Percentiles rank a stretch among this genome's conserved stretches.
phyloP scores from a whole-genome alignment of 2,329 filamentous ascomycete genomes.

The Remersonia thermophila region DNA sequence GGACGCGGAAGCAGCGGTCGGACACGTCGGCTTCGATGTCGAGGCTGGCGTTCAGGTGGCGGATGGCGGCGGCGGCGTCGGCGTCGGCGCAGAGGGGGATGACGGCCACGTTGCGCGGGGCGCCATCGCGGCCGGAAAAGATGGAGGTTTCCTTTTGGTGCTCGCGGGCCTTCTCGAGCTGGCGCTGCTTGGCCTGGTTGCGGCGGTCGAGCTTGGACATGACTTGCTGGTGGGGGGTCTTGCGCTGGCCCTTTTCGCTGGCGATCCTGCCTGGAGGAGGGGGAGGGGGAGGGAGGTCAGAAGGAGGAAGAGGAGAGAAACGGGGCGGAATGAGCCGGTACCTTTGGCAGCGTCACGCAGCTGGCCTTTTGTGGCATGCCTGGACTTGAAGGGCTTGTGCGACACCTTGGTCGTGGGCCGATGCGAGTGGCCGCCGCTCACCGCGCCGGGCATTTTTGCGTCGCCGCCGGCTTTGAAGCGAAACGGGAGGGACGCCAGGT shows the following conservation, averaged over 20 bases:
- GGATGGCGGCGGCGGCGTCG: conserved; percentile 54
- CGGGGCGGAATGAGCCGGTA: conserved; percentile 23
- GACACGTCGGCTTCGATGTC: conserved; percentile 59
- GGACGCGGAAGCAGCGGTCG: conserved; percentile 46
- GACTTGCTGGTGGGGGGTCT: conserved; percentile 88
- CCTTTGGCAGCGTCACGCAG: conserved; percentile 79
- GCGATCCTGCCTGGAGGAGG: conserved; percentile 57
- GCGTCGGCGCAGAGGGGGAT: conserved; percentile 69
- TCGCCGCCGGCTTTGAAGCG: conserved; percentile 74
- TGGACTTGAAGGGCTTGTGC: conserved; percentile 87
- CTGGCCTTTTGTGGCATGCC: conserved; percentile 77
- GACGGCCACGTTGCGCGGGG: conserved; percentile 77
- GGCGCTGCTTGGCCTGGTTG: conserved; percentile 88
- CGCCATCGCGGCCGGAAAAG: conserved; percentile 77
- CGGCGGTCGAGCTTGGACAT: conserved; percentile 94
- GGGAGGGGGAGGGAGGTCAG: conserved; percentile 4
- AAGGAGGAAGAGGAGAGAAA: not conserved
- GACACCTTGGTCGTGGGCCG: conserved; percentile 79
- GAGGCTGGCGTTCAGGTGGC: conserved; percentile 61
- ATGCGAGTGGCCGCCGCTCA: conserved; percentile 64
- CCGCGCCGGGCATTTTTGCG: conserved; percentile 61
- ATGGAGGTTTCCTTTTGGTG: conserved; percentile 67
- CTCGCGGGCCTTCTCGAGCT: conserved; percentile 70
- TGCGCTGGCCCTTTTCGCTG: conserved; percentile 60
- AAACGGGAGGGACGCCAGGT: conserved; percentile 62